A percentile compares a stretch with the other conserved stretches of the same genome.
phyloP scores from a whole-genome alignment of 1,284 basidiomycete genomes.

The Hypsizygus ulmarius region DNA sequence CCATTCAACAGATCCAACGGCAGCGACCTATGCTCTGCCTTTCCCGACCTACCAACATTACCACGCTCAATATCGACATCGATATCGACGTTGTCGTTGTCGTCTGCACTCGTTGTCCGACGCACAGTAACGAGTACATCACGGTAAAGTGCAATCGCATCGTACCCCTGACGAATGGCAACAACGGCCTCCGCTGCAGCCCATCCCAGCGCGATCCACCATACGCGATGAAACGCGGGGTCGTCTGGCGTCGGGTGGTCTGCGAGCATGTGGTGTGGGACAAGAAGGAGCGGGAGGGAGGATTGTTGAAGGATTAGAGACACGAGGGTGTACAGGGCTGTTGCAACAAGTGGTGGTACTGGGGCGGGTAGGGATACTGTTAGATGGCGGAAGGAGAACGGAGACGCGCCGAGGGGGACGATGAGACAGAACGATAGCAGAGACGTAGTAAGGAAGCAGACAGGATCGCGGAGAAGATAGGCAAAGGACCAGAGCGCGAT shows the following conservation, averaged over 20 bases:
- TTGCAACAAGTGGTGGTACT: constrained; percentile 42
- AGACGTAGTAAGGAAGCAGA: constrained; percentile 39
- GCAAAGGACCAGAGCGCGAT: constrained; percentile 59
- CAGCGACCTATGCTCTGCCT: not conserved
- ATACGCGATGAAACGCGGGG: constrained; percentile 58
- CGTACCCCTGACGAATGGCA: constrained; percentile 66
- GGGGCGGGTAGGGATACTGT: constrained; percentile 14
- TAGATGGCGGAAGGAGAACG: too few species aligned
- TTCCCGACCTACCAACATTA: not conserved
- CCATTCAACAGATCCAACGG: not conserved
- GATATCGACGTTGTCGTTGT: not conserved
- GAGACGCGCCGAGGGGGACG: not conserved
- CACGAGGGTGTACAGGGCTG: constrained; percentile 46
- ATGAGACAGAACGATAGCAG: constrained; percentile 26
- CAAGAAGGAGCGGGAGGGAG: constrained; percentile 50
- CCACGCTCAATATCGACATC: not conserved
- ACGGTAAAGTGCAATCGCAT: constrained; percentile 59
- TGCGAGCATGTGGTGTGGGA: constrained; percentile 44
- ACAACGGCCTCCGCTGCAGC: constrained; percentile 62
- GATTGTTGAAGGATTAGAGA: constrained; percentile 54
- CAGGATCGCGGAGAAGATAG: constrained; percentile 52
- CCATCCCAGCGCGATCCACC: constrained; percentile 75
- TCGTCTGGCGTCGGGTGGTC: constrained; percentile 53
- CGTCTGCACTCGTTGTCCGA: not conserved
- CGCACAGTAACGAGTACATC: constrained; percentile 52